Percentiles rank a stretch among this genome's conserved stretches.
Conservation (phyloP, 495 filamentous ascomycete species). For the Podospora comata region DNA sequence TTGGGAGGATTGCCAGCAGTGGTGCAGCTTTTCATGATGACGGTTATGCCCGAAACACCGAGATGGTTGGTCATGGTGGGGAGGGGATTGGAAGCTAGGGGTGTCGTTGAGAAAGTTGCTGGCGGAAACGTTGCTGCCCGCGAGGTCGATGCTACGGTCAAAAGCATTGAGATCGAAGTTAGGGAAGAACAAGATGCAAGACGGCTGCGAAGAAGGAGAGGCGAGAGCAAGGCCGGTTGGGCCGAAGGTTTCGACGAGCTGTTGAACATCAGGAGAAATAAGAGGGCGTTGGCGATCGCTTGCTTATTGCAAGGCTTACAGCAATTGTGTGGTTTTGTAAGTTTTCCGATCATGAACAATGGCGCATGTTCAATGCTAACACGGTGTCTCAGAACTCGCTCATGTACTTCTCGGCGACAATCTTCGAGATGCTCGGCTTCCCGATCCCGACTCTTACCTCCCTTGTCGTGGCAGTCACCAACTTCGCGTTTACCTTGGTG, state of each 20-base stretch:
- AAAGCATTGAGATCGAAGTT: conserved; percentile 66
- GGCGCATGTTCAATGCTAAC: conserved; percentile 18
- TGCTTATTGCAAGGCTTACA: conserved; percentile 85
- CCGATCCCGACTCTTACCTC: conserved; percentile 76
- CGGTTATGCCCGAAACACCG: conserved; percentile 78
- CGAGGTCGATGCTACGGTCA: conserved; percentile 56
- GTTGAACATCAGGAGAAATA: conserved; percentile 59
- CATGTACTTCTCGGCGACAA: conserved; percentile 94
- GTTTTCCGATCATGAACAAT: conserved; percentile 23
- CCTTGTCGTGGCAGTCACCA: conserved; percentile 76
- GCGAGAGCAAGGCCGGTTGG: not conserved
- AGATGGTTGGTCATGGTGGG: conserved; percentile 77
- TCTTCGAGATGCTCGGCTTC: conserved; percentile 80
- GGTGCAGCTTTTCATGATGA: conserved; percentile 62
- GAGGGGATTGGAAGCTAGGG: conserved; percentile 54
- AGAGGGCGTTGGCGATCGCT: conserved; percentile 76
- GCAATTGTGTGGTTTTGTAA: conserved; percentile 82
- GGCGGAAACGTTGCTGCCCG: conserved; percentile 46
- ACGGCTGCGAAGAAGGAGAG: conserved; percentile 20
- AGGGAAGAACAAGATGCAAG: conserved; percentile 58
- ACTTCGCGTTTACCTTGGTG: conserved; percentile 74
- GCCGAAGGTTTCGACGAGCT: conserved; percentile 47
- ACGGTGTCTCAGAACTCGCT: conserved; percentile 61
- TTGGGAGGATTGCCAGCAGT: conserved; percentile 75
- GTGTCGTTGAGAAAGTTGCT: conserved; percentile 63